Percentiles rank a stretch among this genome's conserved stretches.
Evolutionary conservation across 495 filamentous ascomycete species (phyloP).

Genomic region (Aspergillus baeticus): DNA sequence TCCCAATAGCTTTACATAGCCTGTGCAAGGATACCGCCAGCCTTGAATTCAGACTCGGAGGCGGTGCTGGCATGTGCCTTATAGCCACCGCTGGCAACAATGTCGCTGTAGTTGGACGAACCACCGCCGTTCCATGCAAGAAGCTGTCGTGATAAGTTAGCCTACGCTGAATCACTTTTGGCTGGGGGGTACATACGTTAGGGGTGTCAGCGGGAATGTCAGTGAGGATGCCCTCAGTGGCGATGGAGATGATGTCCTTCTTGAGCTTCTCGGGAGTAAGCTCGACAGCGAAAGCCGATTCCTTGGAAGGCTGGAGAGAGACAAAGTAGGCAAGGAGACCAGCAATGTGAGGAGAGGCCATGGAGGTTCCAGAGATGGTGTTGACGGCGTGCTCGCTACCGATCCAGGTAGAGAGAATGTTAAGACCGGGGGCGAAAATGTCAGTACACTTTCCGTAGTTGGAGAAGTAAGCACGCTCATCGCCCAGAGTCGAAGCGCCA

Average conservation of each 20-base stretch:
- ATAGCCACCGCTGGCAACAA: constrained; percentile 65
- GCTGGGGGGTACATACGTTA: constrained; percentile 55
- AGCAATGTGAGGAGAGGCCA: constrained; percentile 96
- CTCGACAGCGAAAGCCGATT: constrained; percentile 85
- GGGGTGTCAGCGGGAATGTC: constrained; percentile 84
- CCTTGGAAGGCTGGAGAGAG: constrained; percentile 84
- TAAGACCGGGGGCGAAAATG: constrained; percentile 97
- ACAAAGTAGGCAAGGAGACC: constrained; percentile 97
- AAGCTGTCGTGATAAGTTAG: constrained; percentile 56
- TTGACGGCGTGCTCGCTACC: constrained; percentile 92
- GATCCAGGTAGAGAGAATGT: constrained; percentile 97
- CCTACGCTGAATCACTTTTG: neutral
- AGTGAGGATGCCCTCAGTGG: constrained; percentile 73
- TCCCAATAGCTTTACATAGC: constrained; percentile 9
- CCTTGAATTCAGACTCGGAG: constrained; percentile 19
- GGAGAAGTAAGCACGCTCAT: constrained; percentile 99
- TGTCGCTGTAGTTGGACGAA: constrained; percentile 82
- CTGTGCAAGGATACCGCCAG: constrained; percentile 22
- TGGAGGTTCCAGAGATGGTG: constrained; percentile 98
- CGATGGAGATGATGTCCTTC: constrained; percentile 78
- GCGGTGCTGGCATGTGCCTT: constrained; percentile 21
- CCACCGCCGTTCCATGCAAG: constrained; percentile 99
- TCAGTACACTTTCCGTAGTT: constrained; percentile 99
- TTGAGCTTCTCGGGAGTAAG: constrained; percentile 96
- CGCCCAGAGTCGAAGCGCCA: constrained; percentile 86